Evolutionary conservation across 2,329 filamentous ascomycete species (phyloP).

Genomic region (Trichophyton equinum): DNA sequence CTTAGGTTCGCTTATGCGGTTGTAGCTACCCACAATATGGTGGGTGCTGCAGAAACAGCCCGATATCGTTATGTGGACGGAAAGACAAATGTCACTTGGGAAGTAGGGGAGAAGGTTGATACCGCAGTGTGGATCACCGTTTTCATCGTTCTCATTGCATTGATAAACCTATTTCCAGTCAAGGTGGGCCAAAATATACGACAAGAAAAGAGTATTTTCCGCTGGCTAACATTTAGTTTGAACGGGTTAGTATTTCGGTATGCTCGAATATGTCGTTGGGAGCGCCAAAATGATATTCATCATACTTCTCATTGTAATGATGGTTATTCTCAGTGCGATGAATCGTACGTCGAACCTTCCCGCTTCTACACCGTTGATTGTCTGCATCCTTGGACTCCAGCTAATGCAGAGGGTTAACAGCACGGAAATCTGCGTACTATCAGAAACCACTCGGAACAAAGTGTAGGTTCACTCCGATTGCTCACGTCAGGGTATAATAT

Average conservation of each 20-base stretch:
- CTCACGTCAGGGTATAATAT: neutral
- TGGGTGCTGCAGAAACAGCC: slow-evolving; percentile 29
- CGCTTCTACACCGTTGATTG: slow-evolving; percentile 15
- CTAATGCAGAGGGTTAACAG: slow-evolving; percentile 18
- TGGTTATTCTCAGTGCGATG: slow-evolving; percentile 29
- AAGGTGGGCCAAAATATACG: slow-evolving; percentile 7
- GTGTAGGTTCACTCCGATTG: slow-evolving; percentile 19
- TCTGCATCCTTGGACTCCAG: neutral
- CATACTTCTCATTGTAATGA: slow-evolving; percentile 31
- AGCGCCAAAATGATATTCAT: slow-evolving; percentile 28
- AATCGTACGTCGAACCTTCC: slow-evolving; percentile 18
- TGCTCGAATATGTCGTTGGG: slow-evolving; percentile 26
- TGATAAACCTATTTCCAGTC: slow-evolving; percentile 28
- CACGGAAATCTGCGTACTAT: slow-evolving; percentile 27
- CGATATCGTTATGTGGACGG: slow-evolving; percentile 26
- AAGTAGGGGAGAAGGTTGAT: slow-evolving; percentile 18
- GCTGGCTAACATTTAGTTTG: neutral
- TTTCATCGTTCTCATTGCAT: slow-evolving; percentile 21
- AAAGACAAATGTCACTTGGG: slow-evolving; percentile 21
- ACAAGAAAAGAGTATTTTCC: neutral
- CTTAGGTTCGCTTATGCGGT: slow-evolving; percentile 23
- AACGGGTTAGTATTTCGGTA: slow-evolving; percentile 24
- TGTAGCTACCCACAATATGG: slow-evolving; percentile 25
- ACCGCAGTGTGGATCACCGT: slow-evolving; percentile 30
- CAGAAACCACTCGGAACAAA: slow-evolving; percentile 23